Conservation (phyloP, 371 early-diverging fungal species). For the Mortierella sp. region DNA sequence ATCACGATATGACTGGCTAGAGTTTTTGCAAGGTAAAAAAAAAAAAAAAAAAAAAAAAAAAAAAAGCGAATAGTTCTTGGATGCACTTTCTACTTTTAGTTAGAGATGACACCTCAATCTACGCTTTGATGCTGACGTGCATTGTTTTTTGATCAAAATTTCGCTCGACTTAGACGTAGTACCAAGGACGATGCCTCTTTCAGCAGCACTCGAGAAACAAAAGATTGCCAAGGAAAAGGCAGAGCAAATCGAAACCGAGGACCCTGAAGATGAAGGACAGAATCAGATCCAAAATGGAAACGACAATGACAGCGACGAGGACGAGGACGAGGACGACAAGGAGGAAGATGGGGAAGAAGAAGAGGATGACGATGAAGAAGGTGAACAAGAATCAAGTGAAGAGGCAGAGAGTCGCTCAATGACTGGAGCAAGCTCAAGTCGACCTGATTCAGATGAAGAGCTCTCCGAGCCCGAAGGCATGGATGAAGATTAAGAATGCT, state of each 20-base stretch:
- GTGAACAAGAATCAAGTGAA: constrained; percentile 9
- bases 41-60: neutral
- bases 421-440: constrained; percentile 19
- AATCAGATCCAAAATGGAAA: neutral
- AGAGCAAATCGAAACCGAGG: constrained; percentile 12
- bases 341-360: constrained; percentile 45
- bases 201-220: constrained; percentile 65
- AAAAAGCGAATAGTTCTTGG: too few species aligned
- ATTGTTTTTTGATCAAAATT: neutral
- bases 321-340: constrained; percentile 17
- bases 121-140: neutral
- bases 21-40: constrained; percentile 49
- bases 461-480: constrained; percentile 47
- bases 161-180: constrained; percentile 55
- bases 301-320: neutral
- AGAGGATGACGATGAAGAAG: constrained; percentile 12
- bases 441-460: constrained; percentile 36
- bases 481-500: constrained; percentile 48
- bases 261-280: neutral
- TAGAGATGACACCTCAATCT: neutral
- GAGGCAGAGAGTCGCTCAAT: constrained; percentile 6
- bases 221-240: constrained; percentile 57
- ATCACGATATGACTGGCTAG: constrained; percentile 45
- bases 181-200: constrained; percentile 66
- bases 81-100: neutral